Evolutionary conservation across 768 basidiomycete genomes (phyloP).

Genomic region (Rhodotorula graminis): DNA sequence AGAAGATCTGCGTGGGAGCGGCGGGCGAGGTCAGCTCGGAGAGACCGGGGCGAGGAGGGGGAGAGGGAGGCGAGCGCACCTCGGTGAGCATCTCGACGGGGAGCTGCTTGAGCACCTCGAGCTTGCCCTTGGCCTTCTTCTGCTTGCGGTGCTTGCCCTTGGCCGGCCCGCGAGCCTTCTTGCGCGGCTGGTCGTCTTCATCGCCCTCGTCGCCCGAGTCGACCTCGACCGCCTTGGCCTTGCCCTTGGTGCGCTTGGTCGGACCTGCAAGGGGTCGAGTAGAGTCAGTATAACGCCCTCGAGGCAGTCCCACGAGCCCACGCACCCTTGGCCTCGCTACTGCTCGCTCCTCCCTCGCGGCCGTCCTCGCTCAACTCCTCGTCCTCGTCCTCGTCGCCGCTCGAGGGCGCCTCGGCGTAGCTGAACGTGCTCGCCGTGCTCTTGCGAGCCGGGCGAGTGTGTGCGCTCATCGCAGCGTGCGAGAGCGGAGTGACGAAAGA

Average conservation of each 20-base stretch:
- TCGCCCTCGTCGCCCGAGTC: neutral
- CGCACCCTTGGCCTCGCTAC: neutral
- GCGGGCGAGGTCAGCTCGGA: too few species aligned
- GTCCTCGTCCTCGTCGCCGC: neutral
- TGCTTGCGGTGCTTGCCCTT: neutral
- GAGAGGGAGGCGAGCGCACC: neutral
- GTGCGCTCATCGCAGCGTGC: neutral
- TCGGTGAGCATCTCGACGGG: neutral
- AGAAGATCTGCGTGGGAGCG: slow-evolving; percentile 13
- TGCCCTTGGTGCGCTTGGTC: neutral
- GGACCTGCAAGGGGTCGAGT: neutral
- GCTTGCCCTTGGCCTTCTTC: neutral
- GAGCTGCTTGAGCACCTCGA: neutral
- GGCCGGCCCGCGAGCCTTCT: neutral
- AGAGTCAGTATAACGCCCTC: neutral
- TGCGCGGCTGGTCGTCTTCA: neutral
- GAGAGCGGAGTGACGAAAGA: too few species aligned
- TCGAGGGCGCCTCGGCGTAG: neutral
- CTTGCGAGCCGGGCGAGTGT: neutral
- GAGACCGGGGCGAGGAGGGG: neutral
- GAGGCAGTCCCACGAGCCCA: accelerated
- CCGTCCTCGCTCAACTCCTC: neutral
- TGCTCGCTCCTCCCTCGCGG: neutral
- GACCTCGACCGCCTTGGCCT: neutral
- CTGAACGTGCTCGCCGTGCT: neutral